Evolutionary conservation across 495 filamentous ascomycete species (phyloP).

Genomic region (Apiosordaria backusii): DNA sequence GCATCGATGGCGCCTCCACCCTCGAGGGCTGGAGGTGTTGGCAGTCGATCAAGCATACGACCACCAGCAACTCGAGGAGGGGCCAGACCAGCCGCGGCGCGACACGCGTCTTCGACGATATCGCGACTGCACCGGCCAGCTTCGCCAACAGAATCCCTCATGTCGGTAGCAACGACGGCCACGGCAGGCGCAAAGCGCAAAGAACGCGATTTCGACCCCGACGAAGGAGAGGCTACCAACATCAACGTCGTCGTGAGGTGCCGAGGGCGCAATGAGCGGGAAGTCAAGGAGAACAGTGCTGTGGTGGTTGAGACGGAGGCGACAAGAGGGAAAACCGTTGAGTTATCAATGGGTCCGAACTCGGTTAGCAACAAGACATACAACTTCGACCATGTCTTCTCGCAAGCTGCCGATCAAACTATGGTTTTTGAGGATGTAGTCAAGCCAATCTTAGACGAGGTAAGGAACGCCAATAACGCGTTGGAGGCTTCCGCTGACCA

Average conservation of each 20-base stretch:
- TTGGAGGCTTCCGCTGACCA: background rate
- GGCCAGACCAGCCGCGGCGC: slow-evolving; percentile 14
- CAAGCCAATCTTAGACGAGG: slow-evolving; percentile 79
- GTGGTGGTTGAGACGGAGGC: slow-evolving; percentile 87
- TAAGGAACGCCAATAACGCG: background rate
- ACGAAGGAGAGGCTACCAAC: slow-evolving; percentile 78
- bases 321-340: slow-evolving; percentile 74
- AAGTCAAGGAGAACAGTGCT: slow-evolving; percentile 87
- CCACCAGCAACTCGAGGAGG: slow-evolving; percentile 22
- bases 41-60: slow-evolving; percentile 30
- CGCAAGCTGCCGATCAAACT: slow-evolving; percentile 86
- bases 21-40: slow-evolving; percentile 12
- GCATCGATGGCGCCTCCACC: slow-evolving; percentile 26
- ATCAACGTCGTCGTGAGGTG: slow-evolving; percentile 97
- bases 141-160: slow-evolving; percentile 64
- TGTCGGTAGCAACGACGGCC: slow-evolving; percentile 50
- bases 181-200: slow-evolving; percentile 66
- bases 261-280: slow-evolving; percentile 85
- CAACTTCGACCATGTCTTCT: slow-evolving; percentile 95
- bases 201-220: slow-evolving; percentile 74
- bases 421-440: slow-evolving; percentile 95
- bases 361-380: slow-evolving; percentile 94
- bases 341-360: slow-evolving; percentile 88
- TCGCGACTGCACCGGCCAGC: slow-evolving; percentile 40
- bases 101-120: slow-evolving; percentile 22